A percentile compares a stretch with the other conserved stretches of the same genome.
These are phyloP conservation scores for Tephrocybe sp. DNA, from an alignment of 768 basidiomycete species.

Conservation along the genomic window DNA sequence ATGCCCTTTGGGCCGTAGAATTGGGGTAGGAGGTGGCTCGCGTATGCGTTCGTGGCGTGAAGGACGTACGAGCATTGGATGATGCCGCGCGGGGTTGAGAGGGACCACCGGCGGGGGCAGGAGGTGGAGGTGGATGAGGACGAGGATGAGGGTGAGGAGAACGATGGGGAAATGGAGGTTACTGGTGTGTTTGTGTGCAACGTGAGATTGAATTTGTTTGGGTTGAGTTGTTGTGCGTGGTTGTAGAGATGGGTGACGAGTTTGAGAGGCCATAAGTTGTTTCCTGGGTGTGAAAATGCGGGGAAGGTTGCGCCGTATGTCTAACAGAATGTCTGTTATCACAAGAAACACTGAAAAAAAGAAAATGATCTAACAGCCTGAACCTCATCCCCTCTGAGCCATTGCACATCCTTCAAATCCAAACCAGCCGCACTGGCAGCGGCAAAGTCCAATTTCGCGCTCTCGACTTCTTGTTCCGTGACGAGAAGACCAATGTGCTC, in stretches of 20 bases:
- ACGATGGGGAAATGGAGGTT: constrained; percentile 32
- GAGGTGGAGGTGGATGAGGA: background rate
- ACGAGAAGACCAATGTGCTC: constrained; percentile 50
- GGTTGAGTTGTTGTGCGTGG: constrained; percentile 27
- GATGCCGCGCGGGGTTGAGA: constrained; percentile 63
- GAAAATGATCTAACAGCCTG: constrained; percentile 34
- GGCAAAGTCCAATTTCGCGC: constrained; percentile 42
- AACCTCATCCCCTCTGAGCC: constrained; percentile 46
- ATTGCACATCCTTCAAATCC: constrained; percentile 38
- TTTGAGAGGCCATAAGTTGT: constrained; percentile 81
- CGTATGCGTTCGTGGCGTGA: constrained; percentile 87
- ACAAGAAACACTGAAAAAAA: background rate
- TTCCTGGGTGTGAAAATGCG: constrained; percentile 45
- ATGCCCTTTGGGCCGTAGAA: constrained; percentile 53
- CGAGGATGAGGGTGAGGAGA: constrained; percentile 3
- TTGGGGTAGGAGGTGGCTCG: constrained; percentile 70
- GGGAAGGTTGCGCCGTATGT: constrained; percentile 48
- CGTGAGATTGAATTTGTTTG: constrained; percentile 30
- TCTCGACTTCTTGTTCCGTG: constrained; percentile 39
- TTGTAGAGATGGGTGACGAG: constrained; percentile 67
- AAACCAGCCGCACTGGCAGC: constrained; percentile 54
- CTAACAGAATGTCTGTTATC: constrained; percentile 17
- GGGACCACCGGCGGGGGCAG: constrained; percentile 40
- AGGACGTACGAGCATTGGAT: constrained; percentile 66
- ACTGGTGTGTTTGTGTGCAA: constrained; percentile 79